These are phyloP conservation scores for Tephrocybe rancida DNA, from an alignment of 768 basidiomycete species.

Conservation along the genomic window DNA sequence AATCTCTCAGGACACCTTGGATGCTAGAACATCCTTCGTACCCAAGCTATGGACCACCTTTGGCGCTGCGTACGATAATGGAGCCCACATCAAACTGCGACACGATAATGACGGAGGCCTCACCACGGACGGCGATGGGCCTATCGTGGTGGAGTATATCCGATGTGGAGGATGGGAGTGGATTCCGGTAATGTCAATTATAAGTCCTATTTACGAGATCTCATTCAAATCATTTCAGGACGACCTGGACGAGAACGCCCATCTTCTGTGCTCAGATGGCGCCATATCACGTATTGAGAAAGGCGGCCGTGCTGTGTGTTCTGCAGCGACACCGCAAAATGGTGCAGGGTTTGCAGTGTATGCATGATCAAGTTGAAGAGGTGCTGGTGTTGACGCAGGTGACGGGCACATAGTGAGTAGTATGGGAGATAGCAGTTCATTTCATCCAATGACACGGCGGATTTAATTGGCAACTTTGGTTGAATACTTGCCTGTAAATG, in stretches of 20 bases:
- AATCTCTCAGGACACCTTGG: constrained; percentile 39
- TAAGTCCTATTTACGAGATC: background rate
- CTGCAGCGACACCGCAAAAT: constrained; percentile 35
- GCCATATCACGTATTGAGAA: constrained; percentile 61
- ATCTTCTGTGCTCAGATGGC: constrained; percentile 82
- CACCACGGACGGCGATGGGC: constrained; percentile 44
- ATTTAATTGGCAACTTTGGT: constrained; percentile 8
- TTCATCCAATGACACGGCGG: background rate
- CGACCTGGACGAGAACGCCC: constrained; percentile 58
- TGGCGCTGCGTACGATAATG: constrained; percentile 74
- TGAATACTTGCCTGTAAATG: constrained; percentile 22
- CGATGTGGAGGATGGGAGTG: constrained; percentile 86
- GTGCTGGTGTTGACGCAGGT: background rate
- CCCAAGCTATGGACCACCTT: constrained; percentile 57
- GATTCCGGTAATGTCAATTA: constrained; percentile 58
- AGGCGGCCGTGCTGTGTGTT: constrained; percentile 61
- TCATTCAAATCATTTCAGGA: constrained; percentile 43
- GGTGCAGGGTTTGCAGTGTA: constrained; percentile 50
- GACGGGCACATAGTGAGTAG: background rate
- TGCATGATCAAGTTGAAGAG: constrained; percentile 27
- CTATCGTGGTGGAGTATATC: constrained; percentile 72
- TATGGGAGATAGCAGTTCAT: constrained; percentile 1
- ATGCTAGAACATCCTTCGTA: constrained; percentile 51
- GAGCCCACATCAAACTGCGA: constrained; percentile 64
- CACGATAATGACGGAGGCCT: constrained; percentile 52